A percentile compares a stretch with the other conserved stretches of the same genome.
phyloP scores from a whole-genome alignment of 768 basidiomycete species.

The Gyrodon lividus region DNA sequence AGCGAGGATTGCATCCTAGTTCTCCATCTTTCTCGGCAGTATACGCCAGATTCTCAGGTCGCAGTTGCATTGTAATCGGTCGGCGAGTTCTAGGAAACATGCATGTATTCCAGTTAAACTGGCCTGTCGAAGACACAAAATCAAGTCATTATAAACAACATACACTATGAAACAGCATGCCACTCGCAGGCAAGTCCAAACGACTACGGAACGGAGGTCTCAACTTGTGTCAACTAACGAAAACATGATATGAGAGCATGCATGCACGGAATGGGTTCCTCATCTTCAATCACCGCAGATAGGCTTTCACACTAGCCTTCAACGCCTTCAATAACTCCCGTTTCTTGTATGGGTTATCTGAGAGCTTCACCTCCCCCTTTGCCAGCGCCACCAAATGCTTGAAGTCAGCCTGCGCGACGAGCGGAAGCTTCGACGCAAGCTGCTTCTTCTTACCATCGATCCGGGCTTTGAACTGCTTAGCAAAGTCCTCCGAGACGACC shows the following conservation, averaged over 20 bases:
- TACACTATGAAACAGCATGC: background rate
- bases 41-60: too few species aligned
- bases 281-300: slow-evolving; percentile 13
- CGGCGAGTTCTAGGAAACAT: too few species aligned
- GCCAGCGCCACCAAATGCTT: slow-evolving; percentile 70
- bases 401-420: slow-evolving; percentile 89
- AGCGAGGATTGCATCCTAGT: too few species aligned
- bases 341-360: slow-evolving; percentile 51
- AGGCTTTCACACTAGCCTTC: slow-evolving; percentile 42
- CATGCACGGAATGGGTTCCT: too few species aligned
- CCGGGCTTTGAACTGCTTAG: slow-evolving; percentile 81
- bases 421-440: slow-evolving; percentile 61
- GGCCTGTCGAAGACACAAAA: too few species aligned
- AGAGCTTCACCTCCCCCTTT: slow-evolving; percentile 49
- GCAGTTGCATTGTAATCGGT: too few species aligned
- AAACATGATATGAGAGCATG: too few species aligned
- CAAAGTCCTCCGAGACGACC: slow-evolving; percentile 81
- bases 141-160: background rate
- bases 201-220: too few species aligned
- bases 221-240: background rate
- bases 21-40: too few species aligned
- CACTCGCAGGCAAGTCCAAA: background rate
- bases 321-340: slow-evolving; percentile 54
- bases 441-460: slow-evolving; percentile 56
- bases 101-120: too few species aligned